Conservation (phyloP, 306 rosid species). For the Psophocarpus tetragonolobus region DNA sequence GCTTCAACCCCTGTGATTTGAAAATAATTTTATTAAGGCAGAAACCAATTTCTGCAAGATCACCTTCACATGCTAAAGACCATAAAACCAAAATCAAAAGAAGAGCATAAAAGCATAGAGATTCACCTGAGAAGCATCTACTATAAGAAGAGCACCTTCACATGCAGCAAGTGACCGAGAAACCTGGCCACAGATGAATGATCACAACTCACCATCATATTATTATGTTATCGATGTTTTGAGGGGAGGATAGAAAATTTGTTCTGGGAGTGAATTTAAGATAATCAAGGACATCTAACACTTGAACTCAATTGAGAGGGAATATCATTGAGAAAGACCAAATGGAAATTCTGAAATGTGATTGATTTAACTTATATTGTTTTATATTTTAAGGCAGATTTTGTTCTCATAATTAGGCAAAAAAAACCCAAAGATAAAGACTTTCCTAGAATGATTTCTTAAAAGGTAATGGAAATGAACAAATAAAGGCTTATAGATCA, state of each 20-base stretch:
- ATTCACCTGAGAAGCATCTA: conserved; percentile 92
- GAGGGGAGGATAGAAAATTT: no score
- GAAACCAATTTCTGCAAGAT: conserved; percentile 7
- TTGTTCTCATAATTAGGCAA: conserved; percentile 2
- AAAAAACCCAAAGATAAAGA: background rate
- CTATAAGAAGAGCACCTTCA: conserved; percentile 94
- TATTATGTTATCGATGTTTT: background rate
- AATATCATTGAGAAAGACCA: background rate
- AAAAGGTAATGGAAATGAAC: background rate
- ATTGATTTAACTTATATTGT: no score
- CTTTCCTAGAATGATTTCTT: conserved; percentile 16
- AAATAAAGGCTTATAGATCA: background rate
- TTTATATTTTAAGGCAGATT: background rate
- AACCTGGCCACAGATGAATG: conserved; percentile 55
- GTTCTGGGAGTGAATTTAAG: background rate
- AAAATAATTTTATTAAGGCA: conserved; percentile 20
- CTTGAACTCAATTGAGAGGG: conserved; percentile 5
- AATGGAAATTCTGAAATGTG: no score
- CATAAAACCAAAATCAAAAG: conserved; percentile 15
- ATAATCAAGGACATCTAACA: background rate
- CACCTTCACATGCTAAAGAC: background rate
- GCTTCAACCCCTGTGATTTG: conserved; percentile 81
- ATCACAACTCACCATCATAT: conserved; percentile 22
- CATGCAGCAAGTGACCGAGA: conserved; percentile 96
- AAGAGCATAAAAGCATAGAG: conserved; percentile 1